Conservation (phyloP, 257 asterid species). For the Plantago ovata region DNA sequence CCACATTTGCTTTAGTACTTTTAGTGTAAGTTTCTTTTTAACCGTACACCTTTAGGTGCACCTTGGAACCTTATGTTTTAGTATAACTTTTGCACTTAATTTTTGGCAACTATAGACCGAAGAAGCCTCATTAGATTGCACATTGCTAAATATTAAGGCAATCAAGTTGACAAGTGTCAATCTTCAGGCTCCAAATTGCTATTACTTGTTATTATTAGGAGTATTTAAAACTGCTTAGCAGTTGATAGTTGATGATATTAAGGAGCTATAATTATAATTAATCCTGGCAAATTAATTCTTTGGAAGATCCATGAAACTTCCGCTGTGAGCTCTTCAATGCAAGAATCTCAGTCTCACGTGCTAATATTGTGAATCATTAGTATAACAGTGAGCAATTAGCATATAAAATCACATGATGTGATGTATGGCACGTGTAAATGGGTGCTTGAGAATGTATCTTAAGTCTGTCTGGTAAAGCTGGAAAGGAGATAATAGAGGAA, state of each 20-base stretch:
- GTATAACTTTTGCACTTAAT: too few species aligned
- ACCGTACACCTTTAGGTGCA: too few species aligned
- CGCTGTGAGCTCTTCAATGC: not conserved
- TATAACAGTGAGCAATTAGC: not conserved
- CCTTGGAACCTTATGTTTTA: too few species aligned
- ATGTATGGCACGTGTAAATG: constrained; percentile 28
- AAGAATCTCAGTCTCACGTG: constrained; percentile 26
- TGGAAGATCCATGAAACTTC: constrained; percentile 1
- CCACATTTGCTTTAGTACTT: too few species aligned
- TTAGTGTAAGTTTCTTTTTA: too few species aligned
- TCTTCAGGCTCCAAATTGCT: too few species aligned
- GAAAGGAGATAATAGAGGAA: constrained; percentile 33
- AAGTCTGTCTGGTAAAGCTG: constrained; percentile 31
- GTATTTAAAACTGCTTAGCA: not conserved
- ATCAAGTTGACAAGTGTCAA: too few species aligned
- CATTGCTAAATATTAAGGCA: too few species aligned
- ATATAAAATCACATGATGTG: constrained; percentile 4
- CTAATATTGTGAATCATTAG: constrained; percentile 17
- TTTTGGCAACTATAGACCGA: too few species aligned
- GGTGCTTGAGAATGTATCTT: constrained; percentile 32
- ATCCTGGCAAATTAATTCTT: not conserved
- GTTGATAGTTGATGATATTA: constrained; percentile 13
- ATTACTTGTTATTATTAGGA: not conserved
- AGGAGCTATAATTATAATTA: not conserved
- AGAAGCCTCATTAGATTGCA: too few species aligned